A percentile compares a stretch with the other conserved stretches of the same genome.
Evolutionary conservation across 495 filamentous ascomycete species (phyloP).

Genomic region (Penicillium angulare): DNA sequence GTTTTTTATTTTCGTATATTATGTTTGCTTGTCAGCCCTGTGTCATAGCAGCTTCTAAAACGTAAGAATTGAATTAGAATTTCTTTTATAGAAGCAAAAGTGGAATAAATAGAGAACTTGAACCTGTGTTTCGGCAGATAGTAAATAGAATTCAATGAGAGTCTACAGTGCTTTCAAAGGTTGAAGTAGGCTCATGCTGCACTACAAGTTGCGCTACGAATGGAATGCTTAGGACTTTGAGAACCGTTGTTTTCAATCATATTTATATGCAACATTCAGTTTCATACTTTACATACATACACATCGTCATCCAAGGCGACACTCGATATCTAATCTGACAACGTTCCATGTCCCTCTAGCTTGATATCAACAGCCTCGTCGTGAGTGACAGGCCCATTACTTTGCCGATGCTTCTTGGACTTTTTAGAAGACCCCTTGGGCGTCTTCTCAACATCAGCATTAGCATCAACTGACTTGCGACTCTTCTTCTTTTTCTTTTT

Average conservation of each 20-base stretch:
- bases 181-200: too few species aligned
- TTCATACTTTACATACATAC: not conserved
- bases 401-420: not conserved
- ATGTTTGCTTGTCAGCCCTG: not conserved
- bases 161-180: too few species aligned
- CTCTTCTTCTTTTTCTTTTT: constrained; percentile 13
- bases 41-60: too few species aligned
- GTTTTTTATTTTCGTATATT: not conserved
- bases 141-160: too few species aligned
- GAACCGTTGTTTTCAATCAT: too few species aligned
- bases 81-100: too few species aligned
- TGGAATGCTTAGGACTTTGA: not conserved
- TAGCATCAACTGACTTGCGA: constrained; percentile 1
- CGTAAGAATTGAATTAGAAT: too few species aligned
- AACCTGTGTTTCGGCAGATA: too few species aligned
- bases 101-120: too few species aligned
- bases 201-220: too few species aligned
- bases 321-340: not conserved
- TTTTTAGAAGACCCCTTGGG: not conserved
- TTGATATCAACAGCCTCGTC: not conserved
- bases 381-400: not conserved
- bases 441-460: not conserved
- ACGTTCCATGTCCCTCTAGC: not conserved
- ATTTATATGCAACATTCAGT: too few species aligned
- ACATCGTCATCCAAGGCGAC: too few species aligned